phyloP scores from a whole-genome alignment of 495 filamentous ascomycete species.

The Neurospora sp. region DNA sequence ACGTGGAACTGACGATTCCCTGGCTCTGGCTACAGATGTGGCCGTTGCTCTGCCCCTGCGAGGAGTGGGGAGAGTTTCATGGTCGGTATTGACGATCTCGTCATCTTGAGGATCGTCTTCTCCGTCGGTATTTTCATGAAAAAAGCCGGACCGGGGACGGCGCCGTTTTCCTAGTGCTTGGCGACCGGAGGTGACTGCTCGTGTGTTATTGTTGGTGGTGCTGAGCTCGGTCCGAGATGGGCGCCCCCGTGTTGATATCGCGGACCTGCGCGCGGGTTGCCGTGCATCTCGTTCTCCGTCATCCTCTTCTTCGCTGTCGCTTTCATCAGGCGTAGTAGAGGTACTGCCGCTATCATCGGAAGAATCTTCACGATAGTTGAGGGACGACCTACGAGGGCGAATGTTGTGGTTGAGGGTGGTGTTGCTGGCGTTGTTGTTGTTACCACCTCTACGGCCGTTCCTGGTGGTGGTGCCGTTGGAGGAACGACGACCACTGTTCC shows the following conservation, averaged over 20 bases:
- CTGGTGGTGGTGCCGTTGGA: not conserved
- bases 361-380: not conserved
- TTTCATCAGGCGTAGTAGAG: not conserved
- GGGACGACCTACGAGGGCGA: not conserved
- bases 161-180: conserved; percentile 9
- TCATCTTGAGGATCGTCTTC: conserved; percentile 2
- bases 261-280: not conserved
- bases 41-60: not conserved
- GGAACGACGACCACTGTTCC: not conserved
- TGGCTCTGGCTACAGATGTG: not conserved
- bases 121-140: conserved; percentile 12
- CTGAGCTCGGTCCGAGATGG: not conserved
- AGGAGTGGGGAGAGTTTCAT: not conserved
- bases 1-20: not conserved
- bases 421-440: not conserved
- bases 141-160: conserved; percentile 17
- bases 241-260: not conserved
- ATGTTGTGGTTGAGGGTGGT: not conserved
- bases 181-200: not conserved
- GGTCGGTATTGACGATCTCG: not conserved
- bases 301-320: not conserved
- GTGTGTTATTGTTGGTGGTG: not conserved
- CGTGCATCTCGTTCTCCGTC: not conserved
- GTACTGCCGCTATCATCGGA: not conserved
- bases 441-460: not conserved